Evolutionary conservation across 306 rosid genomes (phyloP).

Genomic region (Ochetophila trinervis): DNA sequence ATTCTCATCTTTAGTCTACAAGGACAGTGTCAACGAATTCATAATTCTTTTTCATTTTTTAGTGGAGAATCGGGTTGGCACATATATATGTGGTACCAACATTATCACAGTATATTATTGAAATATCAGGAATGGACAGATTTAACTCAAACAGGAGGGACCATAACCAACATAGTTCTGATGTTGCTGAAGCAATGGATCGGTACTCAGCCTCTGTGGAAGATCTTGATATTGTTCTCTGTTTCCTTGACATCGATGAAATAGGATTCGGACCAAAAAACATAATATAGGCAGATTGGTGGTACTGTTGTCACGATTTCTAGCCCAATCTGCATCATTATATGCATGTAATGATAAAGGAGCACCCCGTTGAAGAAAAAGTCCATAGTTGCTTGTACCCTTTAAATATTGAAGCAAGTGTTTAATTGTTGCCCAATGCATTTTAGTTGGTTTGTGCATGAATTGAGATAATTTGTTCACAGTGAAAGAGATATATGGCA

Average conservation of each 20-base stretch:
- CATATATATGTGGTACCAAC: not conserved
- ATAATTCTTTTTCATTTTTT: slow-evolving; percentile 19
- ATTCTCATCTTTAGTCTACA: slow-evolving; percentile 76
- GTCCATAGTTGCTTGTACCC: not conserved
- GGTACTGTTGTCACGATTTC: not conserved
- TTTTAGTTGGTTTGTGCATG: not conserved
- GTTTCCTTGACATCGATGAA: not conserved
- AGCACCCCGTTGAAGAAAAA: too few relatives aligned
- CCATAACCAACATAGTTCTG: not conserved
- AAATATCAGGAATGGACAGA: not conserved
- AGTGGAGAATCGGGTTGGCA: not conserved
- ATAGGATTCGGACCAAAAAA: too few relatives aligned
- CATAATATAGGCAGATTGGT: not conserved
- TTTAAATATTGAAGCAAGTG: not conserved
- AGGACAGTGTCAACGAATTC: slow-evolving; percentile 85
- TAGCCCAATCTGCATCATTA: not conserved
- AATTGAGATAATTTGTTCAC: not conserved
- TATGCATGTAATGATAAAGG: not conserved
- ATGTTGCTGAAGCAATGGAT: not conserved
- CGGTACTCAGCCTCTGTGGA: not conserved
- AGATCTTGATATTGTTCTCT: not conserved
- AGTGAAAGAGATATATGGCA: not conserved
- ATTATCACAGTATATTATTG: not conserved
- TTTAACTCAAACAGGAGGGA: not conserved
- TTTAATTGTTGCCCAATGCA: not conserved